Conservation (phyloP, 2,329 filamentous ascomycete species). For the Ilyonectria robusta region DNA sequence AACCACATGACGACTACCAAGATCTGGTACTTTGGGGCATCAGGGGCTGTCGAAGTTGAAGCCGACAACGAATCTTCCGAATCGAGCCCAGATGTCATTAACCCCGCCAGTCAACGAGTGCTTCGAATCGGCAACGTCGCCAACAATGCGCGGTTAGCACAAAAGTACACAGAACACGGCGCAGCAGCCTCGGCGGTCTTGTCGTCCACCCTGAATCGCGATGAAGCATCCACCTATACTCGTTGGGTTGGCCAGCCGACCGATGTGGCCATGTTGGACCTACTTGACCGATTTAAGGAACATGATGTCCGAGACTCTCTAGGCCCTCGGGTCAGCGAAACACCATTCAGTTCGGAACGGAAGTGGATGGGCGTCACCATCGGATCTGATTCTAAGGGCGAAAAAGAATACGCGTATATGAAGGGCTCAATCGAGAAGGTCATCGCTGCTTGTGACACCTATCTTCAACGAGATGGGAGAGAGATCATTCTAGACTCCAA, state of each 20-base stretch:
- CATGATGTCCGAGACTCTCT: slow-evolving; percentile 91
- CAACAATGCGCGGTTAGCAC: slow-evolving; percentile 89
- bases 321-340: slow-evolving; percentile 86
- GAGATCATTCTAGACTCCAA: slow-evolving; percentile 88
- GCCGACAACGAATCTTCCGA: slow-evolving; percentile 69
- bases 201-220: slow-evolving; percentile 82
- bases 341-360: slow-evolving; percentile 95
- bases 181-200: slow-evolving; percentile 81
- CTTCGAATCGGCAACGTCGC: slow-evolving; percentile 95
- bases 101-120: slow-evolving; percentile 83
- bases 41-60: slow-evolving; percentile 66
- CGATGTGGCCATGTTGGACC: slow-evolving; percentile 95
- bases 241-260: slow-evolving; percentile 98
- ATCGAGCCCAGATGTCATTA: slow-evolving; percentile 64
- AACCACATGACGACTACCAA: slow-evolving; percentile 99
- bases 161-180: slow-evolving; percentile 77
- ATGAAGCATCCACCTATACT: slow-evolving; percentile 76
- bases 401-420: slow-evolving; percentile 90
- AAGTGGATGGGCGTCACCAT: slow-evolving; percentile 99
- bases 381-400: slow-evolving; percentile 69
- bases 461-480: slow-evolving; percentile 86
- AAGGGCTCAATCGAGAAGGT: slow-evolving; percentile 95
- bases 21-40: slow-evolving; percentile 91
- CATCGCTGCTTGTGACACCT: slow-evolving; percentile 89
- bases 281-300: slow-evolving; percentile 91